Conservation (phyloP, 257 asterid species). For the Fraxinus anomala region DNA sequence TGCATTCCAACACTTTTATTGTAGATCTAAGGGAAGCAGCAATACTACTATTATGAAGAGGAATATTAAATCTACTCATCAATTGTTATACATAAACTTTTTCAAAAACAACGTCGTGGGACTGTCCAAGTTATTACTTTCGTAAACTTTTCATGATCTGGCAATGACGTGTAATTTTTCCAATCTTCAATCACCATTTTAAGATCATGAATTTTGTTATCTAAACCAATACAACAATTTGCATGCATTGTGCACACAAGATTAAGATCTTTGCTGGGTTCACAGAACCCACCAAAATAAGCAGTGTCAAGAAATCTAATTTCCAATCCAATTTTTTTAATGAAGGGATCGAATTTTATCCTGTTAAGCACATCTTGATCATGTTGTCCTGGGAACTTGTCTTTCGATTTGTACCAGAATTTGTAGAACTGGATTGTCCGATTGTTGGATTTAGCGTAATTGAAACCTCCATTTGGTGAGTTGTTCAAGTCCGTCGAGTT, state of each 20-base stretch:
- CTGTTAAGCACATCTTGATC: constrained; percentile 66
- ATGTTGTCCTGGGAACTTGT: constrained; percentile 46
- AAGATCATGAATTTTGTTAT: constrained; percentile 37
- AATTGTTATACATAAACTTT: no score
- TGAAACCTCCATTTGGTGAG: constrained; percentile 65
- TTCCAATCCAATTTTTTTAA: constrained; percentile 41
- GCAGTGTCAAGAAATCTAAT: constrained; percentile 54
- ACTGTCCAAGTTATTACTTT: constrained; percentile 33
- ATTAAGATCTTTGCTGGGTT: constrained; percentile 40
- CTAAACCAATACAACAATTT: constrained; percentile 41
- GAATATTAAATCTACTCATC: no score
- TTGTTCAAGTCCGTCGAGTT: constrained; percentile 38
- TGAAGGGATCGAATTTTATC: constrained; percentile 42
- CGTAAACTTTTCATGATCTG: constrained; percentile 22
- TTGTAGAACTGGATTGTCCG: constrained; percentile 53
- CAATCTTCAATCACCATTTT: constrained; percentile 35
- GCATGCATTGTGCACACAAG: constrained; percentile 43
- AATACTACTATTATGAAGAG: no score
- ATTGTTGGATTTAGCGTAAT: constrained; percentile 48
- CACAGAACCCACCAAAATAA: constrained; percentile 56
- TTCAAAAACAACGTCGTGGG: constrained; percentile 26
- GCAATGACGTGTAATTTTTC: constrained; percentile 27
- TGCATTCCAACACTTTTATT: no score
- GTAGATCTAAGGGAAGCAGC: no score
- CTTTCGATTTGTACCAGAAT: constrained; percentile 44